Base-by-base conservation (phyloP, 129 eudicot genomes). In the Kitagawia praeruptora region DNA sequence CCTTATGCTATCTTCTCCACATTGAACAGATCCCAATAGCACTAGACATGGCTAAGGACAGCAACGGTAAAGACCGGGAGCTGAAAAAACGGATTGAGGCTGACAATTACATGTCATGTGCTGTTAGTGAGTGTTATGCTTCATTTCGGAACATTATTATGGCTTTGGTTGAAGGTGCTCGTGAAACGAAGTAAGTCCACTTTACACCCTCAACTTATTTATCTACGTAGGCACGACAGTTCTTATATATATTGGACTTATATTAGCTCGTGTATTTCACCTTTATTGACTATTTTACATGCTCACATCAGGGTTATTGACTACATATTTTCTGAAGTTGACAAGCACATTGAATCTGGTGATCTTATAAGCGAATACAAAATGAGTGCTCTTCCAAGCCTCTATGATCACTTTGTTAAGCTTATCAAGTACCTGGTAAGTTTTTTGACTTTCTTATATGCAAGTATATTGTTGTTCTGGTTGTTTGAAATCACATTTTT, bases 41-140 rank as follows among this genome's bases (percentile, higher is more conserved):
- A 70, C 78, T 96, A 83, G 99, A 96, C 88, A 96, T 96, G 99
- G 99, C 99, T 16, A 96, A 96, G 86, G 99, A 96, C 82, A 96
- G 98, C 83, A 90, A 88, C 77, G 99, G 99, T 45, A 92, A 96
- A 81, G 99, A 92, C 45, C 86, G 88, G 74, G 99, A 96, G 87
- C 88, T 96, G 79, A 92, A 85, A 77, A 96, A 96, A 83, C 89
- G 99, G 82, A 92, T 96, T 72, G 88, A 81, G 71, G 61, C 85
- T 49, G 99, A 92, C 54, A 82, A 82, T 77, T 92, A 96, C 81
- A 96, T 96, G 99, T 92, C 92, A 44, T 92, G 97, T 82, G 99
- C 97, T 78, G 94, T 95, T 77, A 84, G 91, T 78, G 99, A 95
- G 83, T 95, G 97, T 79, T 95, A 92, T 77, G 93, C 96, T 80